Base-by-base conservation (phyloP, 2,329 filamentous ascomycete species). In the Graphilbum sp. region DNA sequence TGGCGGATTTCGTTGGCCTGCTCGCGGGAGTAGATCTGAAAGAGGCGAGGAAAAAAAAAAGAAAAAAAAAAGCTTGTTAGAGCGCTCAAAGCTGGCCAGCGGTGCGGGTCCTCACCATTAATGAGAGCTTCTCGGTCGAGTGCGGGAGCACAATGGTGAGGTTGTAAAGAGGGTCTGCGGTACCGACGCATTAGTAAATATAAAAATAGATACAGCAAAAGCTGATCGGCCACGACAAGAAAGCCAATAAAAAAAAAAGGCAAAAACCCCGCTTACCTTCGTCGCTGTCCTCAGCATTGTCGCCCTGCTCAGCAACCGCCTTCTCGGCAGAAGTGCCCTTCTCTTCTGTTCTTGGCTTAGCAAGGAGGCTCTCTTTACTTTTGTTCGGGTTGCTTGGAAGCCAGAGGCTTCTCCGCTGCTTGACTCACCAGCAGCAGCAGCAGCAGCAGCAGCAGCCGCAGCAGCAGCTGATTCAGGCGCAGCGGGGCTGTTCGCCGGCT, bases 1-100 rank as follows among this genome's bases (percentile, higher is more conserved):
- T 96, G 90, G 48, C 90, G 83, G 50, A 98, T 78, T 66, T 98
- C 90, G 60, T 96, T 90, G 44, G 96, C 79, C 58, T 95, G 88
- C 62, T 98, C 92, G 66, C 94, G 82, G 47, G 79, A 79, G 32
- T 85, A 88, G 40, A 93, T 82, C 82, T 90, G 50, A 36, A 33
- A 31, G 19, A 16, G 19, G 19, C 20, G 16, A 15, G 36, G 15
- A 20, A 9, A 16, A 13, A 16, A 30, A 34, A 41, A 12, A 27
- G 23, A 16, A 9, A n/a, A 23, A n/a, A n/a, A n/a, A n/a, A n/a
- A 12, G 3, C 12, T 24, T 24, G 21, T 24, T 24, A 24, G 21
- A 24, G 11, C 27, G 5, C 8, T 12, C 11, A 12, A 29, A 12
- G 15, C 27, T 29, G 13, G 33, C 9, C 33, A 20, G 13, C 5